Percentiles rank a stretch among this genome's conserved stretches.
These are phyloP conservation scores for Tripterygium wilfordii DNA, from an alignment of 177 flowering plant species.

Conservation along the genomic window DNA sequence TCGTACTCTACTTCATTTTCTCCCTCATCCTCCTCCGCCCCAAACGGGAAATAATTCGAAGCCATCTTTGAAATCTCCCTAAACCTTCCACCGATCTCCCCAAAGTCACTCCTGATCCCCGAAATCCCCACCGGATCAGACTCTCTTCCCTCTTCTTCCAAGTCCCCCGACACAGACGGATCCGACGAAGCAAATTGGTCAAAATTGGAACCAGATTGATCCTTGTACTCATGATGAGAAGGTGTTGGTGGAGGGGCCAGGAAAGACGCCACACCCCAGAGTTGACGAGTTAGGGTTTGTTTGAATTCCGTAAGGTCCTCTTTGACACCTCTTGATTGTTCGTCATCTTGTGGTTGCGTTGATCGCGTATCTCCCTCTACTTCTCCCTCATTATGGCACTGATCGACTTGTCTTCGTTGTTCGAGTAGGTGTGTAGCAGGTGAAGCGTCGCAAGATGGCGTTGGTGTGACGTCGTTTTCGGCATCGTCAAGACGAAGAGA, in stretches of 20 bases:
- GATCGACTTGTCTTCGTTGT: neutral
- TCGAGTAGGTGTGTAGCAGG: neutral
- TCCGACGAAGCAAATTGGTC: conserved; percentile 6
- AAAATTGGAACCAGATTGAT: conserved; percentile 7
- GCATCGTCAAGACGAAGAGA: conserved; percentile 46
- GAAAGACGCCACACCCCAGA: conserved; percentile 73
- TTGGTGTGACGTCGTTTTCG: conserved; percentile 14
- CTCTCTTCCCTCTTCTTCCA: conserved; percentile 3
- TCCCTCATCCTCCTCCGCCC: conserved; percentile 15
- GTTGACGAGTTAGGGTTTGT: conserved; percentile 61
- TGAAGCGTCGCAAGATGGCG: neutral
- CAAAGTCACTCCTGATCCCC: conserved; percentile 27
- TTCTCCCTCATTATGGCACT: too few relatives aligned
- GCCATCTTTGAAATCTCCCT: conserved; percentile 40
- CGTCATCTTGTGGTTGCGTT: conserved; percentile 13
- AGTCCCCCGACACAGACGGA: conserved; percentile 5
- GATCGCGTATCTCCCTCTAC: conserved; percentile 5
- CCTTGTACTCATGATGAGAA: neutral
- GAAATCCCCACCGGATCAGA: conserved; percentile 16
- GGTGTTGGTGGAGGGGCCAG: conserved; percentile 63
- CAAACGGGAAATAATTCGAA: conserved; percentile 29
- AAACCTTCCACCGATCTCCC: conserved; percentile 41
- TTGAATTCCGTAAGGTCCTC: conserved; percentile 67
- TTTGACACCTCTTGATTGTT: conserved; percentile 50
- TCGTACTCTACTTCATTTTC: conserved; percentile 16